phyloP scores from a whole-genome alignment of 2,329 filamentous ascomycete species.

The Cercospora sp. region DNA sequence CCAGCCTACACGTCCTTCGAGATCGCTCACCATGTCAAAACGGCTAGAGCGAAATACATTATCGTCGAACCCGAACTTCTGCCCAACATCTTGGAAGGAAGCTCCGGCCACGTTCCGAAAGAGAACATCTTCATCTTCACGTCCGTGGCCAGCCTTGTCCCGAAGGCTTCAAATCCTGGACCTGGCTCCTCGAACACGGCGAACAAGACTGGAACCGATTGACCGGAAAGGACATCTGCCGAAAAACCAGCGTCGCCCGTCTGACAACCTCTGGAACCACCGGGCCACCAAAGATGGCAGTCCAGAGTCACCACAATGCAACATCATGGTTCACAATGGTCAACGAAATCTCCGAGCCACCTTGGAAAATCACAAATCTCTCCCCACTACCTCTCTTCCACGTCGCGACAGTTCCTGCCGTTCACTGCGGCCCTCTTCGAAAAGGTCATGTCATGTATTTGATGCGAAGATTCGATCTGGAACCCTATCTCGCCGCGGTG shows the following conservation, averaged over 20 bases:
- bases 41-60: not conserved
- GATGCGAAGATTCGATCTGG: not conserved
- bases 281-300: not conserved
- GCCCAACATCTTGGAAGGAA: not conserved
- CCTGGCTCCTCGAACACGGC: slow-evolving; percentile 11
- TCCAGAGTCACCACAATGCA: not conserved
- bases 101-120: not conserved
- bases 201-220: slow-evolving; percentile 10
- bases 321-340: not conserved
- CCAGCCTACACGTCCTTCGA: not conserved
- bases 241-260: not conserved
- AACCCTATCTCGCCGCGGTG: not conserved
- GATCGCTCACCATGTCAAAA: not conserved
- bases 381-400: not conserved
- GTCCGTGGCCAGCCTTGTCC: slow-evolving; percentile 10
- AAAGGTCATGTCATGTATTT: not conserved
- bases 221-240: not conserved
- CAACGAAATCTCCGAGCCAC: not conserved
- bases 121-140: slow-evolving; percentile 12
- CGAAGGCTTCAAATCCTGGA: slow-evolving; percentile 9
- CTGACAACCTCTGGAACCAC: not conserved
- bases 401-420: not conserved
- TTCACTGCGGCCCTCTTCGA: not conserved
- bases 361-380: not conserved
- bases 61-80: slow-evolving; percentile 1